These are phyloP conservation scores for Corymbia maculata DNA, from an alignment of 345 rosid species.

Conservation along the genomic window DNA sequence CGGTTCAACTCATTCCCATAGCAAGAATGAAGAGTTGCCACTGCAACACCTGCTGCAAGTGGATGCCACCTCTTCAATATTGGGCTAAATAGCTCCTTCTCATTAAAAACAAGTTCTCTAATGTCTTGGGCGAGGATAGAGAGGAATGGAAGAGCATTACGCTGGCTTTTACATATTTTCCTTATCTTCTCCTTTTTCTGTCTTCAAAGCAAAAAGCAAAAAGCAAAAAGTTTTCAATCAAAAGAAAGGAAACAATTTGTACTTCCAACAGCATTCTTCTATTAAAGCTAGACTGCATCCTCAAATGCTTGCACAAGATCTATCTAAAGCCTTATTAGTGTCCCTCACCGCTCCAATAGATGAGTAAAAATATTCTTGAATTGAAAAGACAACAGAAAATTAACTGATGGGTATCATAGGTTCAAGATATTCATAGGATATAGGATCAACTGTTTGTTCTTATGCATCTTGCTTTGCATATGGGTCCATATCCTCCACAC, in stretches of 20 bases:
- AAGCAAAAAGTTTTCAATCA: slow-evolving; percentile 4
- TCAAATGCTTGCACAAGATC: not conserved
- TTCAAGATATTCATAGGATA: not conserved
- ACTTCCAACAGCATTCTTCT: not conserved
- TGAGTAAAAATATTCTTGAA: not conserved
- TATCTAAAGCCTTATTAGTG: not conserved
- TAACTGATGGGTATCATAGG: not conserved
- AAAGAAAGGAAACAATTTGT: not conserved
- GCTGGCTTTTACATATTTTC: slow-evolving; percentile 42
- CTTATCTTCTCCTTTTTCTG: slow-evolving; percentile 72
- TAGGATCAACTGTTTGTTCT: not conserved
- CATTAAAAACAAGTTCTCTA: slow-evolving; percentile 65
- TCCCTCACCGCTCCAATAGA: not conserved
- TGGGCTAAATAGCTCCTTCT: slow-evolving; percentile 81
- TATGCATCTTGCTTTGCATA: not conserved
- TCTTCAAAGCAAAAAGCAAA: slow-evolving; percentile 7
- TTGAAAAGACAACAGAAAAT: not conserved
- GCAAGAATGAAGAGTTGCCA: slow-evolving; percentile 91
- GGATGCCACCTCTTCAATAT: slow-evolving; percentile 93
- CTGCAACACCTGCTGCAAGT: slow-evolving; percentile 87
- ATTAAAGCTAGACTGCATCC: not conserved
- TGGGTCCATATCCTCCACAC: not conserved
- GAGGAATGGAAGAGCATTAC: slow-evolving; percentile 59
- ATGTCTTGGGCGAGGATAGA: slow-evolving; percentile 82
- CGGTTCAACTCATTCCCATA: slow-evolving; percentile 68